Conservation (phyloP, 306 rosid genomes). For the Fagus sylvatica region DNA sequence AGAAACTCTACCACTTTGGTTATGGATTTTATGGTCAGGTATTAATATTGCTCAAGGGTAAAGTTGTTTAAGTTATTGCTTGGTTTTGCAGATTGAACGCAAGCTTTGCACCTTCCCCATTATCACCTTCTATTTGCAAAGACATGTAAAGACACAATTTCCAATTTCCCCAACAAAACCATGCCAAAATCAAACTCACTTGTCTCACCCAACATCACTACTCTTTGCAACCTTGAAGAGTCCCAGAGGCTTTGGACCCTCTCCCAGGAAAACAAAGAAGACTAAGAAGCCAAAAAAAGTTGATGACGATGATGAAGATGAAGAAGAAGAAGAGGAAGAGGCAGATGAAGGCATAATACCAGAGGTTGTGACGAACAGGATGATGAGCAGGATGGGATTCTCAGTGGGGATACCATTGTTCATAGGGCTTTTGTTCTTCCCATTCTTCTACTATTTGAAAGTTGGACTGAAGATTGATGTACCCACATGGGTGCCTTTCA, state of each 20-base stretch:
- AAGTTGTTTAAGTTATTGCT: not conserved
- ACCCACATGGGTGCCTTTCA: constrained; percentile 93
- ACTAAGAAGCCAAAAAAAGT: constrained; percentile 29
- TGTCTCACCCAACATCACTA: constrained; percentile 28
- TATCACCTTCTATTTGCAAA: constrained; percentile 19
- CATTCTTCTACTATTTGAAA: constrained; percentile 78
- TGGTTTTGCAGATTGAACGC: constrained; percentile 32
- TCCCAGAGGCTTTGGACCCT: constrained; percentile 75
- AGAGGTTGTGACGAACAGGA: constrained; percentile 86
- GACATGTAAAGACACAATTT: constrained; percentile 26
- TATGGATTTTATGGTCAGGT: not conserved
- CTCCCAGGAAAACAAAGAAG: constrained; percentile 54
- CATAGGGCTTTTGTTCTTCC: constrained; percentile 78
- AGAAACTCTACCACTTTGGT: not conserved
- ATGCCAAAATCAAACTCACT: constrained; percentile 15
- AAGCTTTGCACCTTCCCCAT: constrained; percentile 24
- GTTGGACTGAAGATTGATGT: constrained; percentile 80
- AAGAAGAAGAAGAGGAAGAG: constrained; percentile 37
- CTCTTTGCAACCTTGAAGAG: constrained; percentile 52
- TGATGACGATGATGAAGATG: constrained; percentile 24
- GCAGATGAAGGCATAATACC: constrained; percentile 68
- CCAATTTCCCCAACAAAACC: constrained; percentile 29
- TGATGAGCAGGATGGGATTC: constrained; percentile 77
- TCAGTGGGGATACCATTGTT: constrained; percentile 76
- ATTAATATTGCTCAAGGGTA: not conserved